Conservation (phyloP, 495 filamentous ascomycete species). For the Platismatia glauca region DNA sequence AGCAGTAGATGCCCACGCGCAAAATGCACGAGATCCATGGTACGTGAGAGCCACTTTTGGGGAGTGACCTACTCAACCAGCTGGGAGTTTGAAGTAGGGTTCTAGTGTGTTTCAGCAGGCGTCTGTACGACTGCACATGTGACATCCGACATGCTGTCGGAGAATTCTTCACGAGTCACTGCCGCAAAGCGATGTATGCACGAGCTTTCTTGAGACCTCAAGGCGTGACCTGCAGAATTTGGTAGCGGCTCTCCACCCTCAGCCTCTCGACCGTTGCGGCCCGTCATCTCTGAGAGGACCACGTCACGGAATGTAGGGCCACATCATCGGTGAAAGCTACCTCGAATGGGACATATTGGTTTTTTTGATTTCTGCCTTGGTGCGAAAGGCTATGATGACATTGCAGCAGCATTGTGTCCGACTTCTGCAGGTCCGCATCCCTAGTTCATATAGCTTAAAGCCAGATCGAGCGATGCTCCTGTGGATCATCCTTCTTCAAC, state of each 20-base stretch:
- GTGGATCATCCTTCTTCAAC: slow-evolving; percentile 6
- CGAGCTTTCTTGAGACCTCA: slow-evolving; percentile 11
- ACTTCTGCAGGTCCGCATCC: slow-evolving; percentile 1
- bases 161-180: slow-evolving; percentile 4
- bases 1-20: slow-evolving; percentile 6
- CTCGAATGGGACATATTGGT: not conserved
- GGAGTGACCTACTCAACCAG: slow-evolving; percentile 1
- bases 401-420: not conserved
- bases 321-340: not conserved
- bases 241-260: not conserved
- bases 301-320: not conserved
- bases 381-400: not conserved
- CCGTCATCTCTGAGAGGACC: not conserved
- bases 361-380: not conserved
- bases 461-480: slow-evolving; percentile 1
- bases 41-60: not conserved
- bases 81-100: slow-evolving; percentile 6
- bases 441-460: not conserved
- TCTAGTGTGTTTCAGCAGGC: slow-evolving; percentile 4
- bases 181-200: slow-evolving; percentile 12
- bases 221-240: slow-evolving; percentile 2
- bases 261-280: not conserved
- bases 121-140: slow-evolving; percentile 1
- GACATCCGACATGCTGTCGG: slow-evolving; percentile 12
- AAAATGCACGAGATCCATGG: slow-evolving; percentile 4